Conservation (phyloP, 768 basidiomycete genomes). For the Coprinellus aureogranulatus region DNA sequence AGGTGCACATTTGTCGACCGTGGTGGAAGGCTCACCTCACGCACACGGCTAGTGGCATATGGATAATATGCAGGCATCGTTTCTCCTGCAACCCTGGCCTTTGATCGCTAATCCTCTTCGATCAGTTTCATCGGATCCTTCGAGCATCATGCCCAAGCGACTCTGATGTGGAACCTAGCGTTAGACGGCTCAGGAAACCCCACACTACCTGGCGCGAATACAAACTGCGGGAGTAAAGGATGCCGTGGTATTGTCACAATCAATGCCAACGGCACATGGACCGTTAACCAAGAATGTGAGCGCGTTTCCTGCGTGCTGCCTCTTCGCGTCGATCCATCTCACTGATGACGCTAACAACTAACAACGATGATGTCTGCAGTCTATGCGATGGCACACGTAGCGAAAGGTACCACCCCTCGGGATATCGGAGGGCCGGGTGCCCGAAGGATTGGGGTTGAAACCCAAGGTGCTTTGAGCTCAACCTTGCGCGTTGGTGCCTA, state of each 20-base stretch:
- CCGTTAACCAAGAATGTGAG: conserved; percentile 70
- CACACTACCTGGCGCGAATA: conserved; percentile 55
- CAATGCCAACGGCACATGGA: conserved; percentile 57
- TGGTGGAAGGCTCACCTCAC: not conserved
- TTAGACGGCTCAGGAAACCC: conserved; percentile 59
- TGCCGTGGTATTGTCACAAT: conserved; percentile 67
- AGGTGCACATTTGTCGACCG: not conserved
- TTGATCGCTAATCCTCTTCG: not conserved
- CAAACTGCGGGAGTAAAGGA: conserved; percentile 55
- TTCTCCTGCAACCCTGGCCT: not conserved
- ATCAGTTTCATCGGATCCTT: conserved; percentile 30
- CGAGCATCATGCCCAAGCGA: conserved; percentile 40
- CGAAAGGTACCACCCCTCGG: conserved; percentile 66
- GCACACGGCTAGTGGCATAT: conserved; percentile 52
- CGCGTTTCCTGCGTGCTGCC: too few species aligned
- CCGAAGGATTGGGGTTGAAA: conserved; percentile 57
- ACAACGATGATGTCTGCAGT: conserved; percentile 29
- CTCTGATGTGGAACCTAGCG: conserved; percentile 72
- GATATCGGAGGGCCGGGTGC: conserved; percentile 65
- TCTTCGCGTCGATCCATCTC: not conserved
- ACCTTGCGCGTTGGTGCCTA: conserved; percentile 62
- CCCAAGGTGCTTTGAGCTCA: conserved; percentile 52
- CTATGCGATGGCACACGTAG: conserved; percentile 68
- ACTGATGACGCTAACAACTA: not conserved
- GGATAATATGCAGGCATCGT: conserved; percentile 51